A percentile compares a stretch with the other conserved stretches of the same genome.
These are phyloP conservation scores for Fusarium dlaminii DNA, from an alignment of 2,329 filamentous ascomycete genomes.

Conservation along the genomic window DNA sequence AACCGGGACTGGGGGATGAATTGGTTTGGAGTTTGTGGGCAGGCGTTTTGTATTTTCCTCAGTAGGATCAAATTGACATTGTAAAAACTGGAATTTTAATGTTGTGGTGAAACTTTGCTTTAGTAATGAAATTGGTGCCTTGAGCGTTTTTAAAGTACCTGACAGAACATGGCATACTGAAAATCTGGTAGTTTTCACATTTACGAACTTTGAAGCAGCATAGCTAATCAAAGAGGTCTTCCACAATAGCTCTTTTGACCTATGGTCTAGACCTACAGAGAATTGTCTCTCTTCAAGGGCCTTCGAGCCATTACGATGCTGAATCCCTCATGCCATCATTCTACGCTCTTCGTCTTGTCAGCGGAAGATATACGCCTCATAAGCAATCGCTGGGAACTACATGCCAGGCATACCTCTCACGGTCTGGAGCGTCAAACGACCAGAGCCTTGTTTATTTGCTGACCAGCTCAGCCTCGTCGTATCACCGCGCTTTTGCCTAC, in stretches of 20 bases:
- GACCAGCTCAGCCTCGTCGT: accelerated
- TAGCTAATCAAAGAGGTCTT: background rate
- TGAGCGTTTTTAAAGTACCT: background rate
- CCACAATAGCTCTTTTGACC: accelerated
- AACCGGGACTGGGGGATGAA: accelerated
- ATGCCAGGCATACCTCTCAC: too few species aligned
- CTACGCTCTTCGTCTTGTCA: too few species aligned
- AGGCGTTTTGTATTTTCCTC: accelerated
- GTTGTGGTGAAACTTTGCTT: background rate
- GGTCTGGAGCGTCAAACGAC: too few species aligned
- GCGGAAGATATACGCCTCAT: too few species aligned
- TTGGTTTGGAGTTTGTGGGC: background rate
- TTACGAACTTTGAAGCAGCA: accelerated
- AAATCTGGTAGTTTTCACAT: too few species aligned
- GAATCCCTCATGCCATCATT: too few species aligned
- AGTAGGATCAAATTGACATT: accelerated
- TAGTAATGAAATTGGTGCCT: accelerated
- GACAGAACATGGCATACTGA: background rate
- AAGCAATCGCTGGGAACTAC: too few species aligned
- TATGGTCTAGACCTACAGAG: background rate
- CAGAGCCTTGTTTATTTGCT: too few species aligned
- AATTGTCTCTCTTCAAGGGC: background rate
- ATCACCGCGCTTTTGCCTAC: too few species aligned
- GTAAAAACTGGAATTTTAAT: accelerated
- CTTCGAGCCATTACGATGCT: too few species aligned